Percentiles rank a stretch among this genome's conserved stretches.
phyloP scores from a whole-genome alignment of 495 filamentous ascomycete genomes.

The Poronia punctata region DNA sequence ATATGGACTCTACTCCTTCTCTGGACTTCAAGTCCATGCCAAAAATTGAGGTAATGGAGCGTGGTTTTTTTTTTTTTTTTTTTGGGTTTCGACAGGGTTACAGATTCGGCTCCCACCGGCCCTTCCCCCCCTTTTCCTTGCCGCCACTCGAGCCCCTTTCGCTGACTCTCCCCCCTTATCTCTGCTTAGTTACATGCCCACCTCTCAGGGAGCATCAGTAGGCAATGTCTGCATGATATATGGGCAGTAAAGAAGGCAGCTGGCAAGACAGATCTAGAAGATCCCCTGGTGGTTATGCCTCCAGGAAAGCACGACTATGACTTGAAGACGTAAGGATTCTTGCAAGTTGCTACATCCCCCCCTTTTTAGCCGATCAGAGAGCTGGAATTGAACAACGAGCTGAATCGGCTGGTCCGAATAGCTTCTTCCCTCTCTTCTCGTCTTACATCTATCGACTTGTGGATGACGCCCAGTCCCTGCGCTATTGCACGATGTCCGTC shows the following conservation, averaged over 20 bases:
- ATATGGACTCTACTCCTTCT: constrained; percentile 16
- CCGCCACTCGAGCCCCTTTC: too few species aligned
- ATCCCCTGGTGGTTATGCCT: constrained; percentile 64
- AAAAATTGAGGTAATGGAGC: constrained; percentile 38
- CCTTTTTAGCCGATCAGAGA: constrained; percentile 59
- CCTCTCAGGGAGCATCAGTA: constrained; percentile 73
- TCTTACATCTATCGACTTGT: constrained; percentile 70
- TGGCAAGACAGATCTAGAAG: constrained; percentile 49
- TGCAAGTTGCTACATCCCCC: constrained; percentile 59
- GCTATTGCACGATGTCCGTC: constrained; percentile 59
- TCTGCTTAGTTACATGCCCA: constrained; percentile 67
- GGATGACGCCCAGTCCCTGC: constrained; percentile 50
- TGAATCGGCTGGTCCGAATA: constrained; percentile 6
- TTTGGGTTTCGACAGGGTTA: neutral
- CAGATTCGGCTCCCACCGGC: neutral
- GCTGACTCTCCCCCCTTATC: too few species aligned
- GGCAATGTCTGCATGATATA: constrained; percentile 66
- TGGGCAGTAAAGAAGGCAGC: constrained; percentile 53
- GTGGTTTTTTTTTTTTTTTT: neutral
- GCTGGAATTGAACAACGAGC: too few species aligned
- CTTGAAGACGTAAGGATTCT: constrained; percentile 54
- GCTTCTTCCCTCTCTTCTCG: constrained; percentile 73
- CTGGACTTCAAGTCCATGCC: constrained; percentile 39
- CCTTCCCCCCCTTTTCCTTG: neutral
- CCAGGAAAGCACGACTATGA: constrained; percentile 62